A percentile compares a stretch with the other conserved stretches of the same genome.
Conservation (phyloP, 192 early-diverging fungal genomes). For the Podila epigama region DNA sequence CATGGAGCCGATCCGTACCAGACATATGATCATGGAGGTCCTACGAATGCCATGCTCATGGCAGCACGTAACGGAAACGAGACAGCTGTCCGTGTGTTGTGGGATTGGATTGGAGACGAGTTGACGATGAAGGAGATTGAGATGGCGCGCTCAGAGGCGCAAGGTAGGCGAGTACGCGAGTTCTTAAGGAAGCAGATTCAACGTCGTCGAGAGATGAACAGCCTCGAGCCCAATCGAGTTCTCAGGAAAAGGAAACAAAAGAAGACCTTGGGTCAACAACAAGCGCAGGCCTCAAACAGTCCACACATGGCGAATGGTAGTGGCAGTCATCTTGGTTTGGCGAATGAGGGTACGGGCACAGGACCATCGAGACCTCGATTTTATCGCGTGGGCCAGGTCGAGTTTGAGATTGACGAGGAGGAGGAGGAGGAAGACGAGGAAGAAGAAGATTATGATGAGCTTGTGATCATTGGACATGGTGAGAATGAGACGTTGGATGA, state of each 20-base stretch:
- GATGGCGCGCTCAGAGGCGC: slow-evolving; percentile 40
- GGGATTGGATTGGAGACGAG: slow-evolving; percentile 49
- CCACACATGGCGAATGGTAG: too few species aligned
- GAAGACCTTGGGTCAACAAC: slow-evolving; percentile 1
- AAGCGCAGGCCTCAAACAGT: neutral
- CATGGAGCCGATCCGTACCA: slow-evolving; percentile 58
- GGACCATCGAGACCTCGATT: neutral
- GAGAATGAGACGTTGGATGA: slow-evolving; percentile 47
- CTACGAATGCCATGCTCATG: slow-evolving; percentile 34
- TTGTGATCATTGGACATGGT: slow-evolving; percentile 43
- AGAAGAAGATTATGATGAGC: slow-evolving; percentile 44
- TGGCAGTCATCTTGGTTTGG: neutral
- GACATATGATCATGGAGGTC: slow-evolving; percentile 28
- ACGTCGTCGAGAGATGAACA: slow-evolving; percentile 42
- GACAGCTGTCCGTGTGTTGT: slow-evolving; percentile 23
- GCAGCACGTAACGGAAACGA: slow-evolving; percentile 36
- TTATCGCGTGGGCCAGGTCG: slow-evolving; percentile 1
- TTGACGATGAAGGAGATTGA: slow-evolving; percentile 47
- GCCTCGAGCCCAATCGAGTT: slow-evolving; percentile 18
- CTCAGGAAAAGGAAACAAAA: slow-evolving; percentile 24
- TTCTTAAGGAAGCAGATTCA: slow-evolving; percentile 48
- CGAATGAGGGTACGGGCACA: neutral
- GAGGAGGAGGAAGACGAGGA: slow-evolving; percentile 34
- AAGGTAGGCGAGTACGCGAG: slow-evolving; percentile 36
- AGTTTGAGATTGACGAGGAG: slow-evolving; percentile 18